Conservation (phyloP, 768 basidiomycete genomes). For the Tephrocybe sp. region DNA sequence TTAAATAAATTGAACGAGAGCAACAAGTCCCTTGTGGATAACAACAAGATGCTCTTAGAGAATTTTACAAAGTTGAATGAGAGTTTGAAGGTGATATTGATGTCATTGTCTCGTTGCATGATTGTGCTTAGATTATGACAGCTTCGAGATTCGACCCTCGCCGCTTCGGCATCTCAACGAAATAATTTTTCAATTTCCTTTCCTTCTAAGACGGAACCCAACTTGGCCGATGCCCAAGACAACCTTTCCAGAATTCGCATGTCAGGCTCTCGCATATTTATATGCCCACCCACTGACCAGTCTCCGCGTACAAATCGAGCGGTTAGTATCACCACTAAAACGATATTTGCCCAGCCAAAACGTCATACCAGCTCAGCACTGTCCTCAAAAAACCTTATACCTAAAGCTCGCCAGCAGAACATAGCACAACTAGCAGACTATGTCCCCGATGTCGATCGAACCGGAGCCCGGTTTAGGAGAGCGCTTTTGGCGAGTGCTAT, state of each 20-base stretch:
- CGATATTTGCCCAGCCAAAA: background rate
- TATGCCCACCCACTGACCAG: background rate
- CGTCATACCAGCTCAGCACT: background rate
- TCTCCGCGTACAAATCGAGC: background rate
- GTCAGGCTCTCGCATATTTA: background rate
- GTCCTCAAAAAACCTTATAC: conserved; percentile 8
- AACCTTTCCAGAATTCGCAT: background rate
- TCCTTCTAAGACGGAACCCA: background rate
- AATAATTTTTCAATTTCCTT: background rate
- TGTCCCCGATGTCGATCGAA: conserved; percentile 18
- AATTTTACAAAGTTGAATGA: background rate
- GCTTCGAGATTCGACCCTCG: background rate
- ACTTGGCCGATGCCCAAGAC: background rate
- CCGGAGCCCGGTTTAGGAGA: conserved; percentile 38
- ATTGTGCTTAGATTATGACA: background rate
- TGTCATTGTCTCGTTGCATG: too few species aligned
- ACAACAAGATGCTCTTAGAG: conserved; percentile 1
- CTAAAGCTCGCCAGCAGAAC: conserved; percentile 20
- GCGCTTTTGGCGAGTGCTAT: conserved; percentile 35
- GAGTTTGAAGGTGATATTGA: background rate
- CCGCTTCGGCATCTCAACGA: background rate
- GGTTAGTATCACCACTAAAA: background rate
- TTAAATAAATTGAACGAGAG: background rate
- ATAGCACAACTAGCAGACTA: conserved; percentile 25
- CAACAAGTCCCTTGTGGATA: background rate